Evolutionary conservation across 1,139 yeast species (phyloP).

Genomic region (Zygosaccharomyces sapae): DNA sequence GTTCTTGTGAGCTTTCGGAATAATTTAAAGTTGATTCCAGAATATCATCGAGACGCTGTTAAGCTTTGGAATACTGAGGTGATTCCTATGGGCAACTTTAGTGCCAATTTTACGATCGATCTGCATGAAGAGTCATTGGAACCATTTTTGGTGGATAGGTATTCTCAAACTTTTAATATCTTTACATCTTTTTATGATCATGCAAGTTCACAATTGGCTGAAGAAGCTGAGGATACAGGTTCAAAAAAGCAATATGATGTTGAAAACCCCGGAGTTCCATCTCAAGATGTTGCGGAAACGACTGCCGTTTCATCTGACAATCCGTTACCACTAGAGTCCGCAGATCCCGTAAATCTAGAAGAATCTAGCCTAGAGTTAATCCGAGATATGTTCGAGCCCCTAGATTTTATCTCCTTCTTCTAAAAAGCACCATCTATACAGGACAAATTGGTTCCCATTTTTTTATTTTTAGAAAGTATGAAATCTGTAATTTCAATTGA

Average conservation of each 20-base stretch:
- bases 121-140: constrained; percentile 17
- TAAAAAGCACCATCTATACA: too few species aligned
- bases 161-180: constrained; percentile 20
- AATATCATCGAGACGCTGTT: constrained; percentile 14
- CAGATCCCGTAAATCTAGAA: constrained; percentile 9
- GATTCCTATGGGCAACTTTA: constrained; percentile 19
- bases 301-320: background rate
- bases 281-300: constrained; percentile 6
- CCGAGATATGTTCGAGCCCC: constrained; percentile 29
- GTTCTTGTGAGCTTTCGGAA: constrained; percentile 11
- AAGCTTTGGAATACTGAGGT: constrained; percentile 20
- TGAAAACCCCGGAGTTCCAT: background rate
- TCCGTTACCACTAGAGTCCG: background rate
- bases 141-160: constrained; percentile 15
- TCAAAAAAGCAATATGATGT: background rate
- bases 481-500: too few species aligned
- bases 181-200: constrained; percentile 30
- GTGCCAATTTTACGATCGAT: constrained; percentile 14
- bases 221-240: constrained; percentile 16
- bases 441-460: too few species aligned
- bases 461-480: too few species aligned
- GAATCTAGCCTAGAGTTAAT: constrained; percentile 17
- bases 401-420: constrained; percentile 28
- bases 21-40: constrained; percentile 9
- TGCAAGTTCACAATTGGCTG: constrained; percentile 23